Conservation (phyloP, 305 asterid genomes). For the Fraxinus nigra region DNA sequence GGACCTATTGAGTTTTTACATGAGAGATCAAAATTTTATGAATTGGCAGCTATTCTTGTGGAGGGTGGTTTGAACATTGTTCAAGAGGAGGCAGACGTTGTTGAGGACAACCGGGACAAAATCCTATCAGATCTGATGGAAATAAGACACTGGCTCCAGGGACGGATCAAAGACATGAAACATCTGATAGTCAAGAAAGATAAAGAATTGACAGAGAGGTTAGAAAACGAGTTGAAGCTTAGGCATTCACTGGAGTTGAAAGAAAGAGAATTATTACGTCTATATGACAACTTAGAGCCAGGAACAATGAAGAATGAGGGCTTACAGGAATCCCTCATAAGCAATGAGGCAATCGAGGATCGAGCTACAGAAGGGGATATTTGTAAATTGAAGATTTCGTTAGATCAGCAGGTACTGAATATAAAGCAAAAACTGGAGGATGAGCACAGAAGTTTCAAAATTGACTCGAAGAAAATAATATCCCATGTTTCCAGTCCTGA, state of each 20-base stretch:
- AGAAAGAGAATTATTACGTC: slow-evolving; percentile 41
- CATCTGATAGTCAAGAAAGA: slow-evolving; percentile 57
- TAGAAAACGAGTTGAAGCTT: slow-evolving; percentile 53
- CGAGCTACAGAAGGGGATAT: slow-evolving; percentile 33
- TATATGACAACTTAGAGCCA: slow-evolving; percentile 40
- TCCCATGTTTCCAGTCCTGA: slow-evolving; percentile 41
- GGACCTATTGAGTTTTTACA: slow-evolving; percentile 74
- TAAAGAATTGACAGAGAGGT: slow-evolving; percentile 47
- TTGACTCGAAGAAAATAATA: slow-evolving; percentile 27
- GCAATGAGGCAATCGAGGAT: slow-evolving; percentile 10
- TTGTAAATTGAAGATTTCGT: slow-evolving; percentile 38
- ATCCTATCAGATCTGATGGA: slow-evolving; percentile 58
- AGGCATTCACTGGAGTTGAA: slow-evolving; percentile 44
- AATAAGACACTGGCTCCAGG: slow-evolving; percentile 57
- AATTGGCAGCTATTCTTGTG: slow-evolving; percentile 67
- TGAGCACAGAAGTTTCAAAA: slow-evolving; percentile 29
- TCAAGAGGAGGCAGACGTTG: slow-evolving; percentile 51
- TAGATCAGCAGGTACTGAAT: slow-evolving; percentile 51
- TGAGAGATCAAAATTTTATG: slow-evolving; percentile 60
- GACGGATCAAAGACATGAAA: slow-evolving; percentile 57
- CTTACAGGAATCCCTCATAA: slow-evolving; percentile 14
- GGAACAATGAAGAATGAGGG: slow-evolving; percentile 26
- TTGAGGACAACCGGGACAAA: slow-evolving; percentile 47
- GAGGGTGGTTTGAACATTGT: slow-evolving; percentile 60
- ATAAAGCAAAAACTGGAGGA: slow-evolving; percentile 61